Conservation (phyloP, 495 filamentous ascomycete genomes). For the Aspergillus heteromorphus region DNA sequence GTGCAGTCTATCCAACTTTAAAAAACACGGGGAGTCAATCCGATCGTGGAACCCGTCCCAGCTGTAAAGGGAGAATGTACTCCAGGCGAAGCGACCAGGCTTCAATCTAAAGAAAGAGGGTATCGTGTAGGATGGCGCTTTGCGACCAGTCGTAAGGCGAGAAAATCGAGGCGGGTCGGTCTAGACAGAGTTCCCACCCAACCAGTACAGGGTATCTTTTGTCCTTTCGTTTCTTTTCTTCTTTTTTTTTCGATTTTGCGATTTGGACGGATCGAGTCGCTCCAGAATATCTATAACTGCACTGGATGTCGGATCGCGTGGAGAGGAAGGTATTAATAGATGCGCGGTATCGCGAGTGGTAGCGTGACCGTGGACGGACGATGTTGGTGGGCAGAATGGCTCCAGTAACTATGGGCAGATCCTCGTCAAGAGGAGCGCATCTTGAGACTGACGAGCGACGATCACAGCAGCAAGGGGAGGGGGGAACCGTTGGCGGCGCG, state of each 20-base stretch:
- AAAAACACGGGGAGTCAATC: conserved; percentile 12
- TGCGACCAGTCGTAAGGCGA: conserved; percentile 14
- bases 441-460: conserved; percentile 16
- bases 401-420: conserved; percentile 23
- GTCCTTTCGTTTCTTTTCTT: conserved; percentile 7
- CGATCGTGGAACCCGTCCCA: conserved; percentile 16
- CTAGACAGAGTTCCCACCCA: conserved; percentile 8
- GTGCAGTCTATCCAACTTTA: conserved; percentile 22
- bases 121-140: conserved; percentile 9
- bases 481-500: conserved; percentile 3
- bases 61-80: conserved; percentile 9
- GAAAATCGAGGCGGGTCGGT: conserved; percentile 4
- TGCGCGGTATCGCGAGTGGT: conserved; percentile 26
- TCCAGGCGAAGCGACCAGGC: conserved; percentile 32
- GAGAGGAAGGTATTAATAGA: conserved; percentile 11
- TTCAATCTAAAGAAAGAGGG: conserved; percentile 17
- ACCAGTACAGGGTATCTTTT: neutral
- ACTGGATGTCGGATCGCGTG: conserved; percentile 14
- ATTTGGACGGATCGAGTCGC: neutral
- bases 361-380: conserved; percentile 35
- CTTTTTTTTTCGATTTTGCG: conserved; percentile 10
- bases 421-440: conserved; percentile 36
- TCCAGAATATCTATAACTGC: conserved; percentile 13
- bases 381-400: conserved; percentile 32
- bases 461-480: conserved; percentile 1